A percentile compares a stretch with the other conserved stretches of the same genome.
Conservation (phyloP, 2,329 filamentous ascomycete genomes). For the Colletotrichum acutatum region DNA sequence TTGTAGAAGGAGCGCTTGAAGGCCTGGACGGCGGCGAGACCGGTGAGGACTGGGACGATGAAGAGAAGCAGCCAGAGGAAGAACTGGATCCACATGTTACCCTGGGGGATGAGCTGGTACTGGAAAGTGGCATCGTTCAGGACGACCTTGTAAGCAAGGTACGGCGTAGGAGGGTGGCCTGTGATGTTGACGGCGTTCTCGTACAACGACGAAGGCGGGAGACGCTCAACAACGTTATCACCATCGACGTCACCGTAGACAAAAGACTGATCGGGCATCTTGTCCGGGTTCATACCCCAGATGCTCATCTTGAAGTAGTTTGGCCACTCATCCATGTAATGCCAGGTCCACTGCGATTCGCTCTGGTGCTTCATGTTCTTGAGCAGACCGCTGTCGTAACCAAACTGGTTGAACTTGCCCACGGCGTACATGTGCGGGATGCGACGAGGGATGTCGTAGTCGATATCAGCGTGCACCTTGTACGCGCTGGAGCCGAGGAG, state of each 20-base stretch:
- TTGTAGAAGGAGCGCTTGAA: constrained; percentile 66
- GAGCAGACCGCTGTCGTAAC: constrained; percentile 68
- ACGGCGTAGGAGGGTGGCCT: constrained; percentile 60
- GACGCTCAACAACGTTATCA: constrained; percentile 69
- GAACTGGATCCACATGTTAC: constrained; percentile 63
- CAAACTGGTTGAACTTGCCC: constrained; percentile 72
- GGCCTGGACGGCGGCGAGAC: constrained; percentile 58
- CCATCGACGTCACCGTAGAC: constrained; percentile 69
- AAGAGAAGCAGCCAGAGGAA: constrained; percentile 63
- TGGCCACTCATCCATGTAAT: constrained; percentile 74
- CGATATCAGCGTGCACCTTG: constrained; percentile 67
- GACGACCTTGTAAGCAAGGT: constrained; percentile 63
- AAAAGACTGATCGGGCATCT: constrained; percentile 67
- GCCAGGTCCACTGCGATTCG: constrained; percentile 65
- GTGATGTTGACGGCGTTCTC: constrained; percentile 55
- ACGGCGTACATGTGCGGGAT: constrained; percentile 73
- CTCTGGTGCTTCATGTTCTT: constrained; percentile 61
- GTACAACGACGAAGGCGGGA: constrained; percentile 68
- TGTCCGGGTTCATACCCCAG: constrained; percentile 74
- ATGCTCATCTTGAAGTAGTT: constrained; percentile 71
- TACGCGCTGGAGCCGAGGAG: constrained; percentile 69
- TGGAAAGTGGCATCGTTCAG: constrained; percentile 64
- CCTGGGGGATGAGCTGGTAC: constrained; percentile 63
- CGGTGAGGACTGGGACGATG: constrained; percentile 62
- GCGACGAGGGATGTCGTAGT: constrained; percentile 54